These are phyloP conservation scores for Herpetomonas samuelpessoai DNA, from an alignment of 208 protist genomes.

Conservation along the genomic window DNA sequence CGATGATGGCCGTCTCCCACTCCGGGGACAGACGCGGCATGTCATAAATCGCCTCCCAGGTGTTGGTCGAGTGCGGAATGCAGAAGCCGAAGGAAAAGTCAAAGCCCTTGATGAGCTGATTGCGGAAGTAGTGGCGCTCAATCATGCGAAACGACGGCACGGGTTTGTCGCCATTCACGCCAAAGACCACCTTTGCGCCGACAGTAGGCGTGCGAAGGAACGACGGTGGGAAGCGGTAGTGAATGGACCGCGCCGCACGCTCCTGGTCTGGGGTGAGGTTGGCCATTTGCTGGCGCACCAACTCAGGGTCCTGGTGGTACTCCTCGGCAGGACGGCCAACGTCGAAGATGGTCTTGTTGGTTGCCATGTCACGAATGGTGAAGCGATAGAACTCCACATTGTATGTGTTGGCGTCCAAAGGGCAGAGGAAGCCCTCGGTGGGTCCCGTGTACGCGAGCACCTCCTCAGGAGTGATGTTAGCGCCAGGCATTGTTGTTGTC, in stretches of 20 bases:
- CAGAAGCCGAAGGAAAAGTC: slow-evolving; percentile 97
- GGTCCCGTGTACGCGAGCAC: slow-evolving; percentile 63
- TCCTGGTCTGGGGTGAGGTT: slow-evolving; percentile 53
- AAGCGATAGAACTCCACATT: slow-evolving; percentile 95
- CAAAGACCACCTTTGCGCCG: slow-evolving; percentile 91
- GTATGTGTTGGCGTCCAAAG: slow-evolving; percentile 89
- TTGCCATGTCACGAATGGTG: slow-evolving; percentile 91
- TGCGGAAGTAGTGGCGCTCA: slow-evolving; percentile 96
- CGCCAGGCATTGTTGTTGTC: slow-evolving; percentile 1
- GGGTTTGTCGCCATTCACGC: slow-evolving; percentile 80
- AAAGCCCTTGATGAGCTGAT: slow-evolving; percentile 93
- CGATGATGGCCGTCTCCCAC: slow-evolving; percentile 85
- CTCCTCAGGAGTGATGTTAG: slow-evolving; percentile 59
- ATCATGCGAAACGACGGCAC: slow-evolving; percentile 96
- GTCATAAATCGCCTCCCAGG: slow-evolving; percentile 95
- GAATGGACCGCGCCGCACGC: slow-evolving; percentile 62
- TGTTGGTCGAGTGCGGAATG: slow-evolving; percentile 96
- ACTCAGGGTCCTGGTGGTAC: slow-evolving; percentile 17
- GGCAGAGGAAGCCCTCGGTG: slow-evolving; percentile 89
- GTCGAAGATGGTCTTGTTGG: slow-evolving; percentile 81
- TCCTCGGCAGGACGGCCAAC: slow-evolving; percentile 58
- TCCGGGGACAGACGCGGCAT: slow-evolving; percentile 87
- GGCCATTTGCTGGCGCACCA: slow-evolving; percentile 9
- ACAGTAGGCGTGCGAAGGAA: slow-evolving; percentile 75
- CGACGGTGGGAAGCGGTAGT: slow-evolving; percentile 87